Evolutionary conservation across 805 yeast genomes (phyloP), one percentile per base, ranked within the genome.

Genomic region (Wickerhamomyces rabaulensis): DNA sequence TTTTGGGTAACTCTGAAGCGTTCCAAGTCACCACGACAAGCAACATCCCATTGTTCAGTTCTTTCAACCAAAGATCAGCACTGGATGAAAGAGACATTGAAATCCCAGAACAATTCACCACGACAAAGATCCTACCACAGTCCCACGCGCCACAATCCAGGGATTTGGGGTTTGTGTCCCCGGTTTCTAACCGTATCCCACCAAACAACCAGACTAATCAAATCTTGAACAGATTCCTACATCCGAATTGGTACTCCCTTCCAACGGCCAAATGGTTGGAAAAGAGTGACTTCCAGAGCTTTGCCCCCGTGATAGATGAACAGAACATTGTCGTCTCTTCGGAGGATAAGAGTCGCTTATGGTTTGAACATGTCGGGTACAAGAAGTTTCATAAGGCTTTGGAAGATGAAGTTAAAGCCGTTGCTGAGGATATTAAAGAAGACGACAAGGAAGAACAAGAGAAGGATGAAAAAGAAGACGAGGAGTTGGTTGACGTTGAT

Each of bases 1-100:
- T 69, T 9, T 60, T 72, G 9, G 69, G 76, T 3, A 75, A 82
- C 44, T 78, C 79, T n/a, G 94, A 91, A 63, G 79, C 90, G 0
- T 74, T 77, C 50, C 77, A 74, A 48, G 64, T 83, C 29, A 66
- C 78, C 9, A 80, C 85, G 4, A 76, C 78, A 17, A 76, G 77
- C 38, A 89, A 83, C 37, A 73, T 79, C 25, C 95, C 97, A 13
- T 70, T 94, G 42, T 92, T 94, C 61, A 76, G 96, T 6, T 84
- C 96, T 0, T 66, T 84, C 33, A 74, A 78, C 29, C 74, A 78
- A 25, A 84, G 80, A 56, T 87, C 97, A 0, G 69, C 76, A 19
- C 66, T 90, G 44, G 98, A 94, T 61, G 78, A 82, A 40, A 79
- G 96, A 51, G 82, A 80, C 42, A 78, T 86, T 2, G 67, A 75